Evolutionary conservation across 495 filamentous ascomycete species (phyloP).

Genomic region (Staphylotrichum tortipilum): DNA sequence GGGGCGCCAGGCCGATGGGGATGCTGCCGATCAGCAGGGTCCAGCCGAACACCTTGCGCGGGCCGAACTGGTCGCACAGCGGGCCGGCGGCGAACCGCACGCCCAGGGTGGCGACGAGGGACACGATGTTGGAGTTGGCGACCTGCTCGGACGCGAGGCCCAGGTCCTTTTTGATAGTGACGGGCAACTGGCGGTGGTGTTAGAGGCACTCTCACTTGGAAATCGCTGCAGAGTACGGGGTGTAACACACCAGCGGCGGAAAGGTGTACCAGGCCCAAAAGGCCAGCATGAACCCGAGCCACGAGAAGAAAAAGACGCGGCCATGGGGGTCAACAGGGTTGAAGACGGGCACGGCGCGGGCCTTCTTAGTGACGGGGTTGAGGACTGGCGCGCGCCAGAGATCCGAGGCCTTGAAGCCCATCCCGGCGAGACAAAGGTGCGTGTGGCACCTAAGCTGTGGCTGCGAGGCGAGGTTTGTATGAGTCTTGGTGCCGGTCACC

Average conservation of each 20-base stretch:
- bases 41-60: constrained; percentile 70
- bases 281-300: constrained; percentile 91
- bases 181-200: constrained; percentile 42
- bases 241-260: constrained; percentile 60
- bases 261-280: constrained; percentile 92
- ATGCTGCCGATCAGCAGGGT: constrained; percentile 67
- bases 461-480: no score
- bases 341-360: constrained; percentile 67
- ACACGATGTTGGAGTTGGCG: constrained; percentile 87
- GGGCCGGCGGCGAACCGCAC: constrained; percentile 78
- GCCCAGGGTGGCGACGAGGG: constrained; percentile 71
- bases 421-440: constrained; percentile 8
- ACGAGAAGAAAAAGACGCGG: constrained; percentile 88
- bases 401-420: constrained; percentile 38
- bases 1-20: constrained; percentile 75
- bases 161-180: constrained; percentile 71
- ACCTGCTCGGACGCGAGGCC: constrained; percentile 62
- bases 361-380: constrained; percentile 75
- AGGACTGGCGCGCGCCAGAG: constrained; percentile 53
- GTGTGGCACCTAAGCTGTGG: no score
- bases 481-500: no score
- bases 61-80: constrained; percentile 76
- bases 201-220: no score
- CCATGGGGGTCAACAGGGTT: constrained; percentile 79
- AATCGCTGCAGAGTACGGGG: no score